A percentile compares a stretch with the other conserved stretches of the same genome.
These are phyloP conservation scores for Fusarium verticillioides DNA, from an alignment of 2,329 filamentous ascomycete genomes.

Conservation along the genomic window DNA sequence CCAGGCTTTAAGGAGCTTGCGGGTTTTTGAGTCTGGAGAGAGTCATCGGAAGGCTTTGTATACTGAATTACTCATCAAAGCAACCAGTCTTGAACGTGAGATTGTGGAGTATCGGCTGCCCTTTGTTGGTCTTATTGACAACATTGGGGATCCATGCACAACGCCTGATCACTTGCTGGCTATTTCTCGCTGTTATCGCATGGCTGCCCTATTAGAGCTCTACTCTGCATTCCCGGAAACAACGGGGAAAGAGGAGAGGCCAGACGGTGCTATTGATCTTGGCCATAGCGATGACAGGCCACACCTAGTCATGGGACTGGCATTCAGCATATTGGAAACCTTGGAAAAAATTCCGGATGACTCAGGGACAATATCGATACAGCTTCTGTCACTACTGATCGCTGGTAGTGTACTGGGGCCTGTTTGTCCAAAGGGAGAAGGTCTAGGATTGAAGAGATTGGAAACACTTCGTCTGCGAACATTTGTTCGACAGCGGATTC, in stretches of 20 bases:
- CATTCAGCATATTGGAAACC: background rate
- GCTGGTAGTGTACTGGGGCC: slow-evolving; percentile 9
- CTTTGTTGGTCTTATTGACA: slow-evolving; percentile 8
- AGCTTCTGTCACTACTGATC: slow-evolving; percentile 17
- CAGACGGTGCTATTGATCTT: background rate
- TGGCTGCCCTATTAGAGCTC: slow-evolving; percentile 15
- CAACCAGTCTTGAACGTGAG: background rate
- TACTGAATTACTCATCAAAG: slow-evolving; percentile 6
- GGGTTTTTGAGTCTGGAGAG: slow-evolving; percentile 1
- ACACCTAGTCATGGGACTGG: background rate
- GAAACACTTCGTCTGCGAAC: background rate
- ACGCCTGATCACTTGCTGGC: slow-evolving; percentile 4
- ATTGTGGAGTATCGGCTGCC: slow-evolving; percentile 4
- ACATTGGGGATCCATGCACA: slow-evolving; percentile 7
- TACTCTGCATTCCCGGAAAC: slow-evolving; percentile 22
- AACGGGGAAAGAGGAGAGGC: background rate
- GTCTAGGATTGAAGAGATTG: background rate
- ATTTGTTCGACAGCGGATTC: slow-evolving; percentile 13
- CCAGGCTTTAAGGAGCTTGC: background rate
- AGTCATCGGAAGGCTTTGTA: background rate
- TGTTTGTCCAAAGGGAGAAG: background rate
- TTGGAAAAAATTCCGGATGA: slow-evolving; percentile 7
- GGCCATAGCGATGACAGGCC: background rate
- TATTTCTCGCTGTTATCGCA: slow-evolving; percentile 13
- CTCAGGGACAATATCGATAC: slow-evolving; percentile 20